A percentile compares a stretch with the other conserved stretches of the same genome.
Conservation (phyloP, 2,329 filamentous ascomycete species). For the Nothophoma quercina region DNA sequence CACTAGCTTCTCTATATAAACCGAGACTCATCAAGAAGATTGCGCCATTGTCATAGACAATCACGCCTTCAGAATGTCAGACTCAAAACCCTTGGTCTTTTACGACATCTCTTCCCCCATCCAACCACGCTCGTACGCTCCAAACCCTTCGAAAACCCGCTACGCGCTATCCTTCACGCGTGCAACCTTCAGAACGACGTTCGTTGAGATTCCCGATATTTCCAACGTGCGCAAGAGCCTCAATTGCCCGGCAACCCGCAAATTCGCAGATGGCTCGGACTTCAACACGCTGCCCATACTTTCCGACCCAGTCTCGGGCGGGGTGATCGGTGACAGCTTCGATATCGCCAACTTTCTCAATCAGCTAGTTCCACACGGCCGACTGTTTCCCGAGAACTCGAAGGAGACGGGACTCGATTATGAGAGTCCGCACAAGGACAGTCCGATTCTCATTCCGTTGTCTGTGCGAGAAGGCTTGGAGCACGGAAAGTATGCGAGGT, state of each 20-base stretch:
- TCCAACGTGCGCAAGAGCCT: conserved; percentile 46
- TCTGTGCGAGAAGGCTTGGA: conserved; percentile 51
- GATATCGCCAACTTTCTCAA: conserved; percentile 71
- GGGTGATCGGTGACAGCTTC: conserved; percentile 67
- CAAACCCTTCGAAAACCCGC: conserved; percentile 62
- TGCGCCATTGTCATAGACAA: background rate
- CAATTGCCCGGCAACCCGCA: conserved; percentile 59
- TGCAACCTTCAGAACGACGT: conserved; percentile 58
- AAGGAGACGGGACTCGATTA: conserved; percentile 51
- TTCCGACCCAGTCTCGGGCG: conserved; percentile 53
- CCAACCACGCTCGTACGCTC: conserved; percentile 51
- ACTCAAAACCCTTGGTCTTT: conserved; percentile 33
- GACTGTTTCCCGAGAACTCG: conserved; percentile 58
- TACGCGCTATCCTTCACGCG: conserved; percentile 59
- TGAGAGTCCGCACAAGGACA: conserved; percentile 37
- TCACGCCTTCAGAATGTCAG: background rate
- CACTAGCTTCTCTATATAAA: background rate
- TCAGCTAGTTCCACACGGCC: conserved; percentile 56
- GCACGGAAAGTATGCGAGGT: conserved; percentile 42
- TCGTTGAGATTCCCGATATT: conserved; percentile 64
- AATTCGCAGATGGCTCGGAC: conserved; percentile 63
- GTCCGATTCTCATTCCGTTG: conserved; percentile 40
- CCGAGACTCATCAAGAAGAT: background rate
- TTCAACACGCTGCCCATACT: conserved; percentile 69
- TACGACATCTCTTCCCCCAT: conserved; percentile 59